Percentiles rank a stretch among this genome's conserved stretches.
Evolutionary conservation across 139 green algal genomes (phyloP).

Genomic region (Coelastrella sp.): DNA sequence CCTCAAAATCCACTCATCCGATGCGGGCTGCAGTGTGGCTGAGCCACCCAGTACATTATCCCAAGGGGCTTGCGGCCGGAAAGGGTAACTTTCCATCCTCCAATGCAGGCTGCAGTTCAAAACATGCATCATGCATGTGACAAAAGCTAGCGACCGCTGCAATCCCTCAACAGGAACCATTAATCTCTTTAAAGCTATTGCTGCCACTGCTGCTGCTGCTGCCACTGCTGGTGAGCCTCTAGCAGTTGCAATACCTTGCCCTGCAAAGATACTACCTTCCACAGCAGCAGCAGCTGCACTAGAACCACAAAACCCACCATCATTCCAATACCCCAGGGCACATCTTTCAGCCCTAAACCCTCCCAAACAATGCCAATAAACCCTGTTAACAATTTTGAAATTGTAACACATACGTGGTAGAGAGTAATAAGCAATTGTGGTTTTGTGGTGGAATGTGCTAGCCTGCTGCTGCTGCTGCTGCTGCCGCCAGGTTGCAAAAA

Average conservation of each 20-base stretch:
- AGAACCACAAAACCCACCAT: conserved; percentile 16
- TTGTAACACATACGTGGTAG: background rate
- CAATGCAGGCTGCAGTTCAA: too few relatives aligned
- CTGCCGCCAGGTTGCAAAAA: background rate
- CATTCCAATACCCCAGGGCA: background rate
- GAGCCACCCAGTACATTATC: too few relatives aligned
- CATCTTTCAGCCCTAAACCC: background rate
- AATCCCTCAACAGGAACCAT: too few relatives aligned
- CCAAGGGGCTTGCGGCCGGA: too few relatives aligned
- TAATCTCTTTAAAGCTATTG: too few relatives aligned
- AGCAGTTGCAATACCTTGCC: background rate
- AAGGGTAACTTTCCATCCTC: too few relatives aligned
- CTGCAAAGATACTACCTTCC: conserved; percentile 20
- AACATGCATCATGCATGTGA: too few relatives aligned
- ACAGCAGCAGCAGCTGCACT: conserved; percentile 14
- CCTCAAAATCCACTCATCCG: too few relatives aligned
- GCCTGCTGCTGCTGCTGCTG: too few relatives aligned
- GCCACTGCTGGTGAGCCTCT: conserved; percentile 14
- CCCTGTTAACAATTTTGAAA: background rate
- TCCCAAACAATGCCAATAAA: background rate
- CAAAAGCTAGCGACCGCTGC: too few relatives aligned
- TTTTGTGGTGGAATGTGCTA: background rate
- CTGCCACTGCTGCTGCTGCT: background rate
- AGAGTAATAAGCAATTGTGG: background rate
- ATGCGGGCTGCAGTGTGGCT: too few relatives aligned